phyloP scores from a whole-genome alignment of 805 yeast species.

The Starmerella etchellsii region DNA sequence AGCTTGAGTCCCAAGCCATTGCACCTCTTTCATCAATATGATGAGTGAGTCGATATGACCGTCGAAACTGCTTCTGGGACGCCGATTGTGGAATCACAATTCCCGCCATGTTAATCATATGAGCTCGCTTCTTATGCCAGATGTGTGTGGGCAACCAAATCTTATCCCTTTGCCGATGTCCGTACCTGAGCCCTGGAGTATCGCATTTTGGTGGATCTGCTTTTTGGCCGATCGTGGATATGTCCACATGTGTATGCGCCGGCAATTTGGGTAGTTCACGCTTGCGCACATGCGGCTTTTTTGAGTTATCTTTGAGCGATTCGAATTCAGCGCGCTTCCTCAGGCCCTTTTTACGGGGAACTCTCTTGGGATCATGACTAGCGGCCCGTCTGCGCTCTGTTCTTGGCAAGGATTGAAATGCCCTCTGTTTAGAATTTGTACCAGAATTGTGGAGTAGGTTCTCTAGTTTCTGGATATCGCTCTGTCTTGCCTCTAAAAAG shows the following conservation, averaged over 20 bases:
- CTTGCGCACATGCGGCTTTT: conserved; percentile 6
- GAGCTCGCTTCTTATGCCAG: conserved; percentile 93
- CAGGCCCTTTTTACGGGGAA: conserved; percentile 57
- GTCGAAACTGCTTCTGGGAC: conserved; percentile 73
- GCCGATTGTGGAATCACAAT: conserved; percentile 70
- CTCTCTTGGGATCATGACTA: conserved; percentile 79
- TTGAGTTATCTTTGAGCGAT: conserved; percentile 34
- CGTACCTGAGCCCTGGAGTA: conserved; percentile 43
- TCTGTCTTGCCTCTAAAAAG: conserved; percentile 58
- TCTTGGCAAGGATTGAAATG: conserved; percentile 81
- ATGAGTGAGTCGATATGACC: conserved; percentile 51
- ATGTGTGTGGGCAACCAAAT: conserved; percentile 88
- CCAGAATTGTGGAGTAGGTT: conserved; percentile 46
- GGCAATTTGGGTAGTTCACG: conserved; percentile 1
- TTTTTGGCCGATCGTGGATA: conserved; percentile 7
- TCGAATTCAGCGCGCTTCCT: conserved; percentile 60
- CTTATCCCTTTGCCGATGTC: conserved; percentile 55
- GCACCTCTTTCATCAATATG: conserved; percentile 36
- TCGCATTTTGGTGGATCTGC: conserved; percentile 10
- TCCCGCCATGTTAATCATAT: conserved; percentile 69
- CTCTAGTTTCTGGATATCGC: conserved; percentile 66
- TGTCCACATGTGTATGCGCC: conserved; percentile 17
- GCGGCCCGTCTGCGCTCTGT: conserved; percentile 81
- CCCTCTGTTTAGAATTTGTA: conserved; percentile 39
- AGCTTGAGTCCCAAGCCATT: conserved; percentile 61